Conservation (phyloP, 495 filamentous ascomycete species). For the Sabuloglossum arenarium region DNA sequence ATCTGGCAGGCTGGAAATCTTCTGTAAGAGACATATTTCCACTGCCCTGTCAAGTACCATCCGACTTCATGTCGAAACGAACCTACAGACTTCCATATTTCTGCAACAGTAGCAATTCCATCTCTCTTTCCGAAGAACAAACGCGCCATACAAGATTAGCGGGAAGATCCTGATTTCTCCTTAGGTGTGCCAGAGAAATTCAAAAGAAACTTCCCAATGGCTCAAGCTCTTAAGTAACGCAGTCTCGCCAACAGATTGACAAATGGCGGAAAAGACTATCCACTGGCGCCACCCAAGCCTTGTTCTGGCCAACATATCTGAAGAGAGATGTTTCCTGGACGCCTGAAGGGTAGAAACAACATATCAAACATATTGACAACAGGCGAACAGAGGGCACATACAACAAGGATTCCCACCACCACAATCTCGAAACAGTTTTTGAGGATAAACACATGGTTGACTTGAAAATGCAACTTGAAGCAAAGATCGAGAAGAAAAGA, state of each 20-base stretch:
- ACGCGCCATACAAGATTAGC: conserved; percentile 1
- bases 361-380: not conserved
- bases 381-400: not conserved
- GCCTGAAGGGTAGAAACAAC: conserved; percentile 1
- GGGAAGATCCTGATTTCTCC: conserved; percentile 2
- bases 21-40: not conserved
- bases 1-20: not conserved
- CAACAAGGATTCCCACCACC: not conserved
- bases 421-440: not conserved
- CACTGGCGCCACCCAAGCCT: conserved; percentile 1
- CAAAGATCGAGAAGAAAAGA: not conserved
- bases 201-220: conserved; percentile 2
- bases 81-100: not conserved
- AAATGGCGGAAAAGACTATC: not conserved
- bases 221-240: not conserved
- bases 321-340: conserved; percentile 2
- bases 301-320: conserved; percentile 2
- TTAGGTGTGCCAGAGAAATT: conserved; percentile 1
- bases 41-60: not conserved
- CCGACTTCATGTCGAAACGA: not conserved
- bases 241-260: conserved; percentile 1
- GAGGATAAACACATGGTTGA: not conserved
- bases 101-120: not conserved
- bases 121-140: not conserved
- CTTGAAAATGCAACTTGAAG: not conserved